Evolutionary conservation across 129 eudicot species (phyloP).

Genomic region (Scalesia atractyloides): DNA sequence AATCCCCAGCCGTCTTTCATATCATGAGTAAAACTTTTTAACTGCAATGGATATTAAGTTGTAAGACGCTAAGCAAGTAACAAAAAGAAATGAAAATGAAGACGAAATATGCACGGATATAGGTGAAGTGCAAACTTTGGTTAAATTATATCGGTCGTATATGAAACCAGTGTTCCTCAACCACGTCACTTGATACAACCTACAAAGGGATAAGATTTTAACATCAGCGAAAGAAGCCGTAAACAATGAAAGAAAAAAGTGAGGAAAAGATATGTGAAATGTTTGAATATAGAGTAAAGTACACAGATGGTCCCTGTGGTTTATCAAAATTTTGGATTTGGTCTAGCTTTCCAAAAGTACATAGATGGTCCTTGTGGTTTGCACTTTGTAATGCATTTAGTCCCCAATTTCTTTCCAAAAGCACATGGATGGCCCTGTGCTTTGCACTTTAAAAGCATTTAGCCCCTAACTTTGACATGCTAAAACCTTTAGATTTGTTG

Average conservation of each 20-base stretch:
- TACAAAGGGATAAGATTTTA: constrained; percentile 51
- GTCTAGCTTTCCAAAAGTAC: too few relatives aligned
- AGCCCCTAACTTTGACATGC: too few relatives aligned
- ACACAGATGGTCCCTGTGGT: too few relatives aligned
- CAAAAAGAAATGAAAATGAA: constrained; percentile 9
- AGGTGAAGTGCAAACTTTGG: constrained; percentile 68
- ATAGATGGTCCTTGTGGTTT: too few relatives aligned
- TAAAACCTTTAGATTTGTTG: too few relatives aligned
- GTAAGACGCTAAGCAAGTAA: constrained; percentile 18
- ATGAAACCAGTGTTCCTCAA: constrained; percentile 86
- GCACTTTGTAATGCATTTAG: too few relatives aligned
- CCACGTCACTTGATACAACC: constrained; percentile 97
- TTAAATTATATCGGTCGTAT: constrained; percentile 73
- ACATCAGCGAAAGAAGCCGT: constrained; percentile 44
- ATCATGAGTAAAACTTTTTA: constrained; percentile 57
- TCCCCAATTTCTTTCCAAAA: too few relatives aligned
- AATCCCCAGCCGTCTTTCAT: constrained; percentile 99
- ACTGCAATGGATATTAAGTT: constrained; percentile 47
- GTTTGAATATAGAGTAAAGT: too few relatives aligned
- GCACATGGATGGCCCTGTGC: too few relatives aligned
- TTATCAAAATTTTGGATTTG: too few relatives aligned
- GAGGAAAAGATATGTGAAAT: too few relatives aligned
- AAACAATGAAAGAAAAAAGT: background rate
- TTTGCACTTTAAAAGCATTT: too few relatives aligned
- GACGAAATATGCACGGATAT: constrained; percentile 16